Percentiles rank a stretch among this genome's conserved stretches.
phyloP scores from a whole-genome alignment of 768 basidiomycete genomes.

The Leccinellum rugosiceps region DNA sequence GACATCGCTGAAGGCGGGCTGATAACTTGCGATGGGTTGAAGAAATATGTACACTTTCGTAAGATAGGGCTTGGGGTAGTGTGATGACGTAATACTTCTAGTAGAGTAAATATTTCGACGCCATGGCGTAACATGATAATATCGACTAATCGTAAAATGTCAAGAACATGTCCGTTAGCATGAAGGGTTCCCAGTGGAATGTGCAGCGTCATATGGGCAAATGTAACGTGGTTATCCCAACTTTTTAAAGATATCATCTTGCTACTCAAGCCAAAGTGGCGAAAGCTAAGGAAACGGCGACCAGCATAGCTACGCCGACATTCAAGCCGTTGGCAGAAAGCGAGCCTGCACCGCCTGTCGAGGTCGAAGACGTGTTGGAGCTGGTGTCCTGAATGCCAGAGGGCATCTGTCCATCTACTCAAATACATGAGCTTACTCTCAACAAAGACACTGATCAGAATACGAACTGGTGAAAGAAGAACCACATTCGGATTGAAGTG shows the following conservation, averaged over 20 bases:
- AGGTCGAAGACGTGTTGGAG: slow-evolving; percentile 19
- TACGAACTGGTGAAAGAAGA: slow-evolving; percentile 49
- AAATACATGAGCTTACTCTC: slow-evolving; percentile 1
- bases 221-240: background rate
- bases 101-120: background rate
- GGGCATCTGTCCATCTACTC: slow-evolving; percentile 31
- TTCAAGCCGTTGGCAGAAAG: slow-evolving; percentile 22
- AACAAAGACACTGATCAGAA: background rate
- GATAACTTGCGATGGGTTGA: no score
- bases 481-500: slow-evolving; percentile 41
- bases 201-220: background rate
- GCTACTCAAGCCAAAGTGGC: slow-evolving; percentile 31
- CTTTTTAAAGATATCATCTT: background rate
- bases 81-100: slow-evolving; percentile 21
- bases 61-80: background rate
- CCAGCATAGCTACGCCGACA: slow-evolving; percentile 27
- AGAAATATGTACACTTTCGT: background rate
- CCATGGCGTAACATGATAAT: background rate
- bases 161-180: slow-evolving; percentile 2
- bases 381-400: slow-evolving; percentile 24
- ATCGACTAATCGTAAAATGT: background rate
- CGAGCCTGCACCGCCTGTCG: slow-evolving; percentile 18
- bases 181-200: background rate
- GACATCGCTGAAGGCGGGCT: slow-evolving; percentile 21
- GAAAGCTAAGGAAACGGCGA: slow-evolving; percentile 35